Base-by-base conservation (phyloP, 75 land plant genomes). In the Azolla pinnata region DNA sequence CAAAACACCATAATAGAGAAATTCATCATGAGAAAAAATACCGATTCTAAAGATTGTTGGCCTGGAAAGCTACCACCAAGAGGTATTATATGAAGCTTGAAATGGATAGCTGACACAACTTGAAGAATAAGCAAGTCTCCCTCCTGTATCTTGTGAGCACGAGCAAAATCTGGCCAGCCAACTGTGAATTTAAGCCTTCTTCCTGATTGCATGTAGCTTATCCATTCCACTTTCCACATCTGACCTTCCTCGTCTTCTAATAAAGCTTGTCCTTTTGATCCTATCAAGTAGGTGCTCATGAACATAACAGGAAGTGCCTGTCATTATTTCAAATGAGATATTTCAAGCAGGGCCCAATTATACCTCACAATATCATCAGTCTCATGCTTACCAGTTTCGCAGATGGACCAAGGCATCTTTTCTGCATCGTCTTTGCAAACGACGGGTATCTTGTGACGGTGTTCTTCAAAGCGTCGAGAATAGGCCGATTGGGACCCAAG, bases 101-200 rank as follows among this genome's bases (percentile, higher is more conserved):
- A 65, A 28, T 59, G 25, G 12, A 60, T 23, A 19, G 62, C 18
- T 10, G 62, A 28, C 31, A 65, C 8, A 1, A 65, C 24, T 31
- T 67, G 65, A 54, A 67, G 20, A 31, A 67, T 44, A 17, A 67
- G 26, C 10, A 67, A 23, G 60, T 67, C 69, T 20, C 69, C 63
- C 20, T 44, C 53, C 60, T 67, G 54, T n/a, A 58, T 33, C 29
- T 46, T 48, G 21, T 61, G 53, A 67, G 29, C 21, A 5, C 34
- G 46, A 30, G 66, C 50, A 33, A 67, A 67, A 30, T 67, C 53
- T 23, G 69, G 54, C 69, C 69, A 67, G 33, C 69, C 69, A 60
- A 46, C 29, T 21, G 69, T 60, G n/a, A 67, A 60, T 18, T 45
- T 40, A 67, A 67, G 64, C 48, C 65, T 67, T 4, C 65, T 45